A percentile compares a stretch with the other conserved stretches of the same genome.
These are phyloP conservation scores for Saccharomycopsis hybrid DNA, from an alignment of 1,139 yeast species.

Conservation along the genomic window DNA sequence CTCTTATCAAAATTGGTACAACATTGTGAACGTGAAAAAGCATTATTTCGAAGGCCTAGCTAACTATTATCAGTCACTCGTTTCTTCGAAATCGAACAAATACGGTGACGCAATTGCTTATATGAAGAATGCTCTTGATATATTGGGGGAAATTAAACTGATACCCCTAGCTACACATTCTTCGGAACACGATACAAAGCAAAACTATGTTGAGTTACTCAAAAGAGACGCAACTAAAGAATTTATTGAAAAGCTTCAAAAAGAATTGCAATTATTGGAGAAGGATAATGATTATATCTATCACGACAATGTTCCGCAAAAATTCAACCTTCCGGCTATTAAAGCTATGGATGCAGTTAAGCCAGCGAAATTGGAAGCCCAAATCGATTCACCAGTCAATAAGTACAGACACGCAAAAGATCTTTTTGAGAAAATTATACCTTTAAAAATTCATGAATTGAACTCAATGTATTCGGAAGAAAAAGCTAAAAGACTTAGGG, in stretches of 20 bases:
- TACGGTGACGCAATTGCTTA: constrained; percentile 77
- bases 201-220: constrained; percentile 9
- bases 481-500: constrained; percentile 70
- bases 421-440: constrained; percentile 74
- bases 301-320: constrained; percentile 66
- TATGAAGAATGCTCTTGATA: constrained; percentile 41
- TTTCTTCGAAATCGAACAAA: constrained; percentile 37
- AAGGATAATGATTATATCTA: constrained; percentile 89
- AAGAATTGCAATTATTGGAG: constrained; percentile 34
- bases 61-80: constrained; percentile 49
- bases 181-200: constrained; percentile 8
- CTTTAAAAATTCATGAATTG: constrained; percentile 80
- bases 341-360: constrained; percentile 76
- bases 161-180: constrained; percentile 12
- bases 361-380: constrained; percentile 33
- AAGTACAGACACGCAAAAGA: constrained; percentile 49
- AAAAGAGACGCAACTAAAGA: constrained; percentile 5
- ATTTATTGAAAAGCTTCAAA: constrained; percentile 12
- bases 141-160: constrained; percentile 1
- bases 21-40: constrained; percentile 37
- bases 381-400: constrained; percentile 45
- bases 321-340: constrained; percentile 49
- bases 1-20: constrained; percentile 41
- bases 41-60: constrained; percentile 42
- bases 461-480: constrained; percentile 86